Conservation (phyloP, 2,329 filamentous ascomycete genomes). For the Fusarium nanum region DNA sequence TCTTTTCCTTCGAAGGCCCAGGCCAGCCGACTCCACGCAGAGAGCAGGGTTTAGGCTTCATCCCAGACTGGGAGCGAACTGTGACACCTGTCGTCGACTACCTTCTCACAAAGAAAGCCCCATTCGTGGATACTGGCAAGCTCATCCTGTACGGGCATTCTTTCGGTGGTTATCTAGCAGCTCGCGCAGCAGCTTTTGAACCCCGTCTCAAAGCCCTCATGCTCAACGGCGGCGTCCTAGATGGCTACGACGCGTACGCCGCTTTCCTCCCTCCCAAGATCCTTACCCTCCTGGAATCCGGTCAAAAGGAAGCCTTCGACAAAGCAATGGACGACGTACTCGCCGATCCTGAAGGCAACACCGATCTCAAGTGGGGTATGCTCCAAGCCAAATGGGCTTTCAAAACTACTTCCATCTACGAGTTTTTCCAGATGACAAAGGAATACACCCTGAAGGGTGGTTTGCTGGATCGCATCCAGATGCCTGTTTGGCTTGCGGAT, state of each 20-base stretch:
- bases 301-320: slow-evolving; percentile 33
- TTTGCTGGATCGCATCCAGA: slow-evolving; percentile 27
- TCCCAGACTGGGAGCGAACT: slow-evolving; percentile 30
- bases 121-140: background rate
- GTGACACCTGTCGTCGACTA: slow-evolving; percentile 21
- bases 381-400: slow-evolving; percentile 51
- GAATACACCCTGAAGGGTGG: slow-evolving; percentile 29
- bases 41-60: slow-evolving; percentile 25
- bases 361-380: slow-evolving; percentile 46
- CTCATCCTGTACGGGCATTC: slow-evolving; percentile 17
- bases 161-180: slow-evolving; percentile 27
- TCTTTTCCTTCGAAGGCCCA: slow-evolving; percentile 25
- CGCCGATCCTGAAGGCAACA: slow-evolving; percentile 18
- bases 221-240: slow-evolving; percentile 23
- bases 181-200: slow-evolving; percentile 32
- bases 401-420: slow-evolving; percentile 45
- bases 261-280: slow-evolving; percentile 4
- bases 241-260: slow-evolving; percentile 28
- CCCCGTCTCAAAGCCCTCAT: slow-evolving; percentile 11
- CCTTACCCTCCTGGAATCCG: slow-evolving; percentile 22
- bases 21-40: slow-evolving; percentile 27
- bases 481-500: slow-evolving; percentile 42
- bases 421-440: slow-evolving; percentile 38
- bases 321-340: background rate
- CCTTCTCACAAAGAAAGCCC: background rate